phyloP scores from a whole-genome alignment of 345 rosid genomes.

The Noccaea bulbosa region DNA sequence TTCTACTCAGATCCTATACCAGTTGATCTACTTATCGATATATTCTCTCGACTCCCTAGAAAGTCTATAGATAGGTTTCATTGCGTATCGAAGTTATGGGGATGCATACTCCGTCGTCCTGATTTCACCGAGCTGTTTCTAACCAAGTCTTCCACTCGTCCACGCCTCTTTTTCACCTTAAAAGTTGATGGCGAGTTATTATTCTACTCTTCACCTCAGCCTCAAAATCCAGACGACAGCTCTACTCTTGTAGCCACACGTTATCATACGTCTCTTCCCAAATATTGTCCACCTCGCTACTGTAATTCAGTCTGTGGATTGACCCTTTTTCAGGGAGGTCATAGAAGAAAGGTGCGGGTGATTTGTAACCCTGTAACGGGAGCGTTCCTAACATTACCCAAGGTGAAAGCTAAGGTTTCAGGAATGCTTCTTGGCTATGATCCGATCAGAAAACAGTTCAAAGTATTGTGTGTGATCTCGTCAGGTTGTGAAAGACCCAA shows the following conservation, averaged over 20 bases:
- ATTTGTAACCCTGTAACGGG: too few species aligned
- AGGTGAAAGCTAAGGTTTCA: too few species aligned
- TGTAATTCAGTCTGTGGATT: too few species aligned
- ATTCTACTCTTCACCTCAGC: not conserved
- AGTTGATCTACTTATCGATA: not conserved
- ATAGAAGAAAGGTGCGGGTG: too few species aligned
- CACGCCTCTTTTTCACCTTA: not conserved
- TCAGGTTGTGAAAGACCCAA: too few species aligned
- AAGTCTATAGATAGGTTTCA: slow-evolving; percentile 2
- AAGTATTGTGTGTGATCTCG: too few species aligned
- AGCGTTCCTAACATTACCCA: too few species aligned
- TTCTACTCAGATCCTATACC: not conserved
- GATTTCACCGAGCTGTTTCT: too few species aligned
- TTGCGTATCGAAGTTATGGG: not conserved
- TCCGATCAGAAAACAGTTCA: too few species aligned
- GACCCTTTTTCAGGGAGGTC: too few species aligned
- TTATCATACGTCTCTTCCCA: not conserved
- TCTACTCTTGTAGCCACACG: not conserved
- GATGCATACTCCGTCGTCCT: not conserved
- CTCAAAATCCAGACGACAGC: not conserved
- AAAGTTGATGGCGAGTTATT: not conserved
- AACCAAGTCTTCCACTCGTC: not conserved
- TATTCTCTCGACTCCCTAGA: not conserved
- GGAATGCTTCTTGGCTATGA: too few species aligned
- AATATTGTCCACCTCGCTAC: too few species aligned